A percentile compares a stretch with the other conserved stretches of the same genome.
These are phyloP conservation scores for Zygoascus tannicola DNA, from an alignment of 805 yeast genomes.

Conservation along the genomic window DNA sequence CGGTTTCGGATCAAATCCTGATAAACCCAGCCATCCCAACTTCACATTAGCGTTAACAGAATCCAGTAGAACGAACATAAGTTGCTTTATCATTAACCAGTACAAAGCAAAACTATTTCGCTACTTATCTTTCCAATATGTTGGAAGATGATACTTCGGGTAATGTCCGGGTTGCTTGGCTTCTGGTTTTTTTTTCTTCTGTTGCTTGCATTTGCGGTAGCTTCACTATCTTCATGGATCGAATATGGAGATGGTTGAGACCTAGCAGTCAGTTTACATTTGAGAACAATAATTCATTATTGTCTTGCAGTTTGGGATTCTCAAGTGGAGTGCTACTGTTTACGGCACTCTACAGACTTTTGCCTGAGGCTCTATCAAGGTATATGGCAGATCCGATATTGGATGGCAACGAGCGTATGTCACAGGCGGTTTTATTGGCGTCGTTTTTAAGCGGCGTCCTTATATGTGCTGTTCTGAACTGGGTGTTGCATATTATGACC, in stretches of 20 bases:
- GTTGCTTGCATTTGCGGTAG: constrained; percentile 66
- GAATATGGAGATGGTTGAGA: constrained; percentile 39
- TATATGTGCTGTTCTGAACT: constrained; percentile 52
- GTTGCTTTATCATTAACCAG: too few relatives aligned
- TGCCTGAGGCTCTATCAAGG: constrained; percentile 58
- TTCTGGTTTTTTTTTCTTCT: constrained; percentile 55
- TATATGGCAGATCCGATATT: constrained; percentile 28
- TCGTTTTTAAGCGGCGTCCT: constrained; percentile 51
- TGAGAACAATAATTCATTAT: constrained; percentile 50
- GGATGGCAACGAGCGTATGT: constrained; percentile 16
- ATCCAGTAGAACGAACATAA: too few relatives aligned
- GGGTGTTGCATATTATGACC: constrained; percentile 60
- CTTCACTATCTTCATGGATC: constrained; percentile 52
- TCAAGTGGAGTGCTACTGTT: constrained; percentile 73
- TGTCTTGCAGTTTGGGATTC: constrained; percentile 65
- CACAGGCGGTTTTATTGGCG: constrained; percentile 35
- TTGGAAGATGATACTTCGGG: background rate
- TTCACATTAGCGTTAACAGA: too few relatives aligned
- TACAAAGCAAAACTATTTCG: too few relatives aligned
- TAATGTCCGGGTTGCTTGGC: constrained; percentile 34
- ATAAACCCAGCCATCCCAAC: too few relatives aligned
- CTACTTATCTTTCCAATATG: too few relatives aligned
- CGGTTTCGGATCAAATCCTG: too few relatives aligned
- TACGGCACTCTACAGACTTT: constrained; percentile 64
- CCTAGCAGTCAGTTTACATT: constrained; percentile 41